phyloP scores from a whole-genome alignment of 345 rosid genomes.

The Firmiana major region DNA sequence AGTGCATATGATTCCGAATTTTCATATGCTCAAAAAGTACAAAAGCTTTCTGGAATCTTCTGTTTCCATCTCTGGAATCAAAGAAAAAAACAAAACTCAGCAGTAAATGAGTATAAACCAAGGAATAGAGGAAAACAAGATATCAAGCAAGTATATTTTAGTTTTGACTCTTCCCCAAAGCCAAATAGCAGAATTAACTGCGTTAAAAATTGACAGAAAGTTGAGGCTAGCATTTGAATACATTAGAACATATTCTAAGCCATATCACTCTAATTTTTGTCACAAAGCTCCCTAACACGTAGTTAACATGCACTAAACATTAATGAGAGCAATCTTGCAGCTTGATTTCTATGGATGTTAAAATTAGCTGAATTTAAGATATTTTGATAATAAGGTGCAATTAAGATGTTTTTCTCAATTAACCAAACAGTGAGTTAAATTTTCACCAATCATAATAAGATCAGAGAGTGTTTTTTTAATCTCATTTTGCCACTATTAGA shows the following conservation, averaged over 20 bases:
- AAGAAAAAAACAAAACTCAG: background rate
- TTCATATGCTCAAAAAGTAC: background rate
- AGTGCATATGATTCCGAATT: background rate
- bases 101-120: background rate
- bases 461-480: background rate
- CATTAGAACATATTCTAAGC: background rate
- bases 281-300: background rate
- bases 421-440: background rate
- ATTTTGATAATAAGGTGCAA: background rate
- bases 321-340: background rate
- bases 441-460: background rate
- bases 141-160: background rate
- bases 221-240: background rate
- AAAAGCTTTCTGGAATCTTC: background rate
- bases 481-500: background rate
- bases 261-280: background rate
- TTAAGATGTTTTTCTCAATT: background rate
- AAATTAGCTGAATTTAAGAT: background rate
- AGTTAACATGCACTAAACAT: background rate
- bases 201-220: background rate
- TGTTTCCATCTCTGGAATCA: background rate
- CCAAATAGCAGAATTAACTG: background rate
- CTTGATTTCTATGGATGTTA: background rate
- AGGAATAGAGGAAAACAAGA: background rate
- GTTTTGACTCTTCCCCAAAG: background rate